Evolutionary conservation across 768 basidiomycete genomes (phyloP).

Genomic region (Naganishia antarctica): DNA sequence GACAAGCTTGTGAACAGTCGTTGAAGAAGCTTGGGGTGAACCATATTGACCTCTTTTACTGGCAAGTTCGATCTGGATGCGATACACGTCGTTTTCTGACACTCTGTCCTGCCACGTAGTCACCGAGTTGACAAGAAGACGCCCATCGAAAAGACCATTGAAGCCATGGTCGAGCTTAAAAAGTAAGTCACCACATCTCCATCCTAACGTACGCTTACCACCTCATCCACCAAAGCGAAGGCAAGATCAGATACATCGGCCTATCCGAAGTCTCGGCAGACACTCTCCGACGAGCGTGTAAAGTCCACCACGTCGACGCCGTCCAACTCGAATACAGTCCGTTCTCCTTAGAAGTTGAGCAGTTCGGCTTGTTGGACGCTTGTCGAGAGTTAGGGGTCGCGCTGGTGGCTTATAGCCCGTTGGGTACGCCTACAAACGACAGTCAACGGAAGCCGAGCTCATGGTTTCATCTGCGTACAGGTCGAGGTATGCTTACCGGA

Average conservation of each 20-base stretch:
- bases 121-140: conserved; percentile 42
- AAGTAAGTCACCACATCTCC: conserved; percentile 19
- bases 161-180: conserved; percentile 38
- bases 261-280: conserved; percentile 42
- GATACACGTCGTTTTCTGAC: background rate
- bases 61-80: conserved; percentile 2
- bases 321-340: conserved; percentile 47
- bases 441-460: conserved; percentile 27
- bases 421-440: conserved; percentile 37
- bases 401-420: conserved; percentile 52
- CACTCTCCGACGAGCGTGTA: conserved; percentile 40
- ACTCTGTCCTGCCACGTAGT: background rate
- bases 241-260: conserved; percentile 45
- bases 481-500: conserved; percentile 27
- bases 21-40: conserved; percentile 31
- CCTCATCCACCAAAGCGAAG: conserved; percentile 23
- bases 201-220: background rate
- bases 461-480: background rate
- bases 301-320: conserved; percentile 39
- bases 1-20: conserved; percentile 30
- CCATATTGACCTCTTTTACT: conserved; percentile 33
- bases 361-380: conserved; percentile 40
- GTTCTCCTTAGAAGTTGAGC: conserved; percentile 42
- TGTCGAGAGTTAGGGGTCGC: conserved; percentile 53
- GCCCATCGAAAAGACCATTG: conserved; percentile 43